Percentiles rank a stretch among this genome's conserved stretches.
These are phyloP conservation scores for Nothomitra cinnamomea DNA, from an alignment of 2,329 filamentous ascomycete genomes.

Conservation along the genomic window DNA sequence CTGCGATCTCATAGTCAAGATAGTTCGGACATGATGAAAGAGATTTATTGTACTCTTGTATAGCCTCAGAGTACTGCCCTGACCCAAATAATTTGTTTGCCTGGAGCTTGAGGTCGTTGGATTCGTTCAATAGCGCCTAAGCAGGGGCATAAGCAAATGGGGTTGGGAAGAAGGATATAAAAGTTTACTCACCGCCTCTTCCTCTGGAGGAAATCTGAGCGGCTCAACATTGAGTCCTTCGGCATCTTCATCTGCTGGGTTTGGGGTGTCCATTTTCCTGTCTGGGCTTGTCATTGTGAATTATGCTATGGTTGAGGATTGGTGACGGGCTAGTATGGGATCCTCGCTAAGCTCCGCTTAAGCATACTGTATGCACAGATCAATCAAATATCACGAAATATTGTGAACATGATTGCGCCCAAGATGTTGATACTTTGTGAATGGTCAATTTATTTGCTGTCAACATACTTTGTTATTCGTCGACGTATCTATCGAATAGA, in stretches of 20 bases:
- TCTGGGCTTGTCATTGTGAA: too few species aligned
- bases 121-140: constrained; percentile 48
- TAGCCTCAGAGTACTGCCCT: constrained; percentile 56
- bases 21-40: constrained; percentile 65
- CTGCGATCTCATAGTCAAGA: constrained; percentile 73
- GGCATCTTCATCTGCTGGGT: constrained; percentile 7
- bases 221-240: constrained; percentile 12
- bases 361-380: too few species aligned
- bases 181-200: constrained; percentile 30
- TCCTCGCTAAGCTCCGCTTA: too few species aligned
- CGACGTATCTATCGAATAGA: too few species aligned
- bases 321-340: too few species aligned
- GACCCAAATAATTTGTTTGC: constrained; percentile 68
- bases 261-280: too few species aligned
- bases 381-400: too few species aligned
- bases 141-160: background rate
- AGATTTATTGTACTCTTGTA: constrained; percentile 69
- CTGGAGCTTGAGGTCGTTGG: constrained; percentile 52
- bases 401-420: too few species aligned
- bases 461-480: too few species aligned
- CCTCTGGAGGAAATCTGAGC: constrained; percentile 23
- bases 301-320: too few species aligned
- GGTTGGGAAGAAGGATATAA: constrained; percentile 12
- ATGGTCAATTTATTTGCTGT: too few species aligned
- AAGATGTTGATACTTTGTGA: too few species aligned